phyloP scores from a whole-genome alignment of 192 early-diverging fungal genomes.

The Polychytrium aggregatum region DNA sequence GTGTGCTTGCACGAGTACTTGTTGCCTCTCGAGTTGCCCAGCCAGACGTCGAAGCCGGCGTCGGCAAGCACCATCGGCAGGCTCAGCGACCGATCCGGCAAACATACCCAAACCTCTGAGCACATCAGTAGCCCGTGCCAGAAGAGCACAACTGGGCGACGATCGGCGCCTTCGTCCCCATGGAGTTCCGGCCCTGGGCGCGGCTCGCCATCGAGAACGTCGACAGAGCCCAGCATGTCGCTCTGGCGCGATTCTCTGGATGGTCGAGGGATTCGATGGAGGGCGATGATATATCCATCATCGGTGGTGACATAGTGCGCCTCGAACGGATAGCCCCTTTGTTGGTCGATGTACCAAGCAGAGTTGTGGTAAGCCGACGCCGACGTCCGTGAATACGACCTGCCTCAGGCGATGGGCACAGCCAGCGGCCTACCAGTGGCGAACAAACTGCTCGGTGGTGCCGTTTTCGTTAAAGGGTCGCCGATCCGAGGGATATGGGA shows the following conservation, averaged over 20 bases:
- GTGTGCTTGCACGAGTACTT: conserved; percentile 86
- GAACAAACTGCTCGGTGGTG: conserved; percentile 34
- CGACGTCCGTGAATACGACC: background rate
- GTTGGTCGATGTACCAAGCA: too few relatives aligned
- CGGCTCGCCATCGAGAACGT: too few relatives aligned
- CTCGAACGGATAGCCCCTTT: conserved; percentile 72
- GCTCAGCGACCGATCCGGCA: conserved; percentile 57
- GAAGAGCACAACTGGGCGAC: conserved; percentile 71
- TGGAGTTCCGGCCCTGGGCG: too few relatives aligned
- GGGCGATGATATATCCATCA: conserved; percentile 75
- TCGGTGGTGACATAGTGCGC: conserved; percentile 74
- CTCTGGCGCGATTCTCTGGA: conserved; percentile 17
- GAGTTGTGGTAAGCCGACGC: conserved; percentile 1
- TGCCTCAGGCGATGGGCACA: background rate
- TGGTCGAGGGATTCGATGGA: conserved; percentile 76
- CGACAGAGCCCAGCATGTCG: conserved; percentile 9
- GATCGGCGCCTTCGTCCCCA: background rate
- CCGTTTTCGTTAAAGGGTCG: background rate
- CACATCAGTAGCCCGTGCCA: conserved; percentile 93
- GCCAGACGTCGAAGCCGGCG: conserved; percentile 87
- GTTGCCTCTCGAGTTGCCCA: conserved; percentile 89
- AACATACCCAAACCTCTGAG: conserved; percentile 86
- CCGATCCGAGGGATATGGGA: background rate
- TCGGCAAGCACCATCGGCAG: conserved; percentile 78
- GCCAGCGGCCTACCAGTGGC: conserved; percentile 25